Evolutionary conservation across 2,329 filamentous ascomycete species (phyloP).

Genomic region (Pseudogymnoascus sp.): DNA sequence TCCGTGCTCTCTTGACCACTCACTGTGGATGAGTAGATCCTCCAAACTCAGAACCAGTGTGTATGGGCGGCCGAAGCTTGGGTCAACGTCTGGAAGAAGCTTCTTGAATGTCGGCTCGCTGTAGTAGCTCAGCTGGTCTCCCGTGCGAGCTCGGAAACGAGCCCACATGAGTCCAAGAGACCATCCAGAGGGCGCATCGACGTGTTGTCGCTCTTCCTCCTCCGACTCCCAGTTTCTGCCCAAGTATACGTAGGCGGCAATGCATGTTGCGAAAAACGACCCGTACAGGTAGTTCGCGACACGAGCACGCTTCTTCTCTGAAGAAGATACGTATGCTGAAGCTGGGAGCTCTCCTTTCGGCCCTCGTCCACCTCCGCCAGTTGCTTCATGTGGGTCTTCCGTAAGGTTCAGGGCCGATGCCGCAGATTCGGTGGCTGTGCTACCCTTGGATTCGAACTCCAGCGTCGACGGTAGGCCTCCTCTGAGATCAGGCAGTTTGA

Average conservation of each 20-base stretch:
- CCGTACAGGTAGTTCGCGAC: conserved; percentile 70
- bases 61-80: conserved; percentile 75
- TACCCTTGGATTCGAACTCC: conserved; percentile 59
- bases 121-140: conserved; percentile 79
- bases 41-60: conserved; percentile 89
- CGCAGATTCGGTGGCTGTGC: conserved; percentile 28
- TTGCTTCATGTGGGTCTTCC: conserved; percentile 42
- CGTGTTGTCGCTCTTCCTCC: conserved; percentile 55
- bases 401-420: conserved; percentile 40
- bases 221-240: conserved; percentile 79
- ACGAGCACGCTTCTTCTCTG: conserved; percentile 70
- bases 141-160: conserved; percentile 66
- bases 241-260: conserved; percentile 58
- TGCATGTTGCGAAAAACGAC: conserved; percentile 45
- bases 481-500: conserved; percentile 77
- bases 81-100: conserved; percentile 75
- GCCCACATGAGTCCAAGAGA: conserved; percentile 66
- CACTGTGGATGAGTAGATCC: conserved; percentile 87
- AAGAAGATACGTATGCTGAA: conserved; percentile 81
- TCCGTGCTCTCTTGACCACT: conserved; percentile 89
- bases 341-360: conserved; percentile 59
- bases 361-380: conserved; percentile 42
- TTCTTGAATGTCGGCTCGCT: conserved; percentile 93
- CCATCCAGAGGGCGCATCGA: conserved; percentile 75
- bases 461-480: conserved; percentile 90